Evolutionary conservation across 164 flowering plant genomes (phyloP), one percentile per base, ranked within the genome.

Genomic region (Stephania japonica): DNA sequence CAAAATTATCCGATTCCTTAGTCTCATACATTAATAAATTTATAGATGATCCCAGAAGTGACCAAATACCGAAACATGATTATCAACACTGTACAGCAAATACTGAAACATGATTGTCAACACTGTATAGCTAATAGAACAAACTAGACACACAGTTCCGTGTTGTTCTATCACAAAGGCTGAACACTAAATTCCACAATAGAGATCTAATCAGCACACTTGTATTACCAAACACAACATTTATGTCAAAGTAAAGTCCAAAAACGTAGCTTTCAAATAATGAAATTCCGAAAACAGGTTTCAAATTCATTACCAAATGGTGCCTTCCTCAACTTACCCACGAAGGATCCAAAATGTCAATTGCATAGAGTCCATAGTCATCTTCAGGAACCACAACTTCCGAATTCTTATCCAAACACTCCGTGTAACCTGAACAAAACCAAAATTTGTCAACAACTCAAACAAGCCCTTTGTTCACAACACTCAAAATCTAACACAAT

Each of bases 331-430:
- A 77, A n/a, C 85, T 84, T 79, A 92, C 97, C 79, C 70, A 62
- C 2, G 95, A 84, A 2, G 99, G 99, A 72, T 94, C 99, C 69
- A 94, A 81, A 75, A 91, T 89, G 79, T 94, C 98, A 72, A 94
- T 89, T 38, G 99, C 99, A 81, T 92, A 91, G 49, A 94, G 85
- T 38, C 99, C 99, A 80, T 85, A 75, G 78, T 92, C 97, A 81
- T 89, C 93, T 16, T 90, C 86, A 24, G 97, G 98, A 38, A 94
- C 97, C 26, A 84, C 75, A 76, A 94, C 76, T 50, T 92, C 96
- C 68, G 69, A 70, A 44, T 83, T 76, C 32, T 75, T 74, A 71
- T 90, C 89, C 81, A 94, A 73, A 21, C 87, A 24, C 73, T 92
- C 98, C 19, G 92, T 90, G 65, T 89, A 91, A 76, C 98, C 98